Base-by-base conservation (phyloP, 2,329 filamentous ascomycete species). In the Xylariaceae sp. region DNA sequence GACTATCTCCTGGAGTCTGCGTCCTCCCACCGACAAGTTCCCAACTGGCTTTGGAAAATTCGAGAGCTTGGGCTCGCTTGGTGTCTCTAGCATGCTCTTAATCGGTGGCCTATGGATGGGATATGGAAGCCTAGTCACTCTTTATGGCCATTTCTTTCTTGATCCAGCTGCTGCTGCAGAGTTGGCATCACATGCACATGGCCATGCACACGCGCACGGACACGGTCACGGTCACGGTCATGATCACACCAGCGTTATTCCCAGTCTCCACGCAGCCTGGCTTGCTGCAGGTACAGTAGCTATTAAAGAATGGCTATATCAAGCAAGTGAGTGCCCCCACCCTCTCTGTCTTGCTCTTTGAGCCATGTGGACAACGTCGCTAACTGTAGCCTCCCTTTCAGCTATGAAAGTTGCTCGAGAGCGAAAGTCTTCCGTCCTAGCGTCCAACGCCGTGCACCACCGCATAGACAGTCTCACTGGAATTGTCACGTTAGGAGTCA, bases 271-370 rank as follows among this genome's bases (percentile, higher is more conserved):
- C 61, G 92, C 92, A 15, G 90, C 87, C 6, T 98, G 92, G 92
- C 68, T 98, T 43, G 90, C 92, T 24, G 84, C 78, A 28, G 90
- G 87, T 14, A 95, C 88, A 2, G 92, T 98, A 41, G 64, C 88
- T 17, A 70, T 97, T 55, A 98, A 98, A 66, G 92, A 98, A 65
- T 98, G 89, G 87, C 70, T 98, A 17, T 98, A 97, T 60, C 83
- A 85, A 69, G 88, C 90, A 48, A 98, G 90, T 92, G 79, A 71
- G 85, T 78, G n/a, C 24, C 15, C 12, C 15, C 16, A n/a, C n/a
- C n/a, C n/a, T n/a, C n/a, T 35, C 36, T 21, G 34, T 32, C 32
- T 34, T 2, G 3, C 11, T 27, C 19, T 2, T 19, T 9, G 3
- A 30, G 8, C 29, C 8, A 26, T 13, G 15, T 29, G 16, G 27